Evolutionary conservation across 768 basidiomycete species (phyloP).

Genomic region (Suillus subluteus): DNA sequence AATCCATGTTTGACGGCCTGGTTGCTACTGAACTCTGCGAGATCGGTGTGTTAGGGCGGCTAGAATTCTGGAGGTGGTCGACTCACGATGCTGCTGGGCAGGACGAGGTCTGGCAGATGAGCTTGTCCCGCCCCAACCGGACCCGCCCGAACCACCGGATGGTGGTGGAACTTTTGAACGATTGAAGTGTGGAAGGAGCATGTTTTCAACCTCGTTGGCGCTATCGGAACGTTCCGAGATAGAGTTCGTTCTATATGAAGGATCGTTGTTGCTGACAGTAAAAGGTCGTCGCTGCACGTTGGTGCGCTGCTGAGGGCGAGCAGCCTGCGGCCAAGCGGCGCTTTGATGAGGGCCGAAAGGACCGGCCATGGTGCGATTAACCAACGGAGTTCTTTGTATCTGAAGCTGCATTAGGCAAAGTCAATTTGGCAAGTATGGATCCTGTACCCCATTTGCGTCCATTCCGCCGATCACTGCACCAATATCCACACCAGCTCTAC

Average conservation of each 20-base stretch:
- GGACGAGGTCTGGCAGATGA: conserved; percentile 27
- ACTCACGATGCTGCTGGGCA: conserved; percentile 33
- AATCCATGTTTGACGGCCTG: conserved; percentile 48
- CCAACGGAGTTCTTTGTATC: conserved; percentile 74
- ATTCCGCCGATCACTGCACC: conserved; percentile 65
- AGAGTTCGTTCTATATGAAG: conserved; percentile 47
- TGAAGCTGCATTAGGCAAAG: conserved; percentile 30
- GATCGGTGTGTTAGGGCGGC: neutral
- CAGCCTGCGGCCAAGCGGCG: conserved; percentile 34
- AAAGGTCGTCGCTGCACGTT: conserved; percentile 48
- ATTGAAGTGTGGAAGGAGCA: conserved; percentile 44
- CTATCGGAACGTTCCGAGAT: conserved; percentile 67
- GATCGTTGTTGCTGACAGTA: conserved; percentile 37
- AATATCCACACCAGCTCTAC: conserved; percentile 44
- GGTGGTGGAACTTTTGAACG: conserved; percentile 24
- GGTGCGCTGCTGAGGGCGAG: conserved; percentile 23
- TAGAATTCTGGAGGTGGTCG: neutral
- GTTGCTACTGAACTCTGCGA: conserved; percentile 44
- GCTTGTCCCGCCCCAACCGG: conserved; percentile 42
- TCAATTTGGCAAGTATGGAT: neutral
- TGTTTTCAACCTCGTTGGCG: conserved; percentile 71
- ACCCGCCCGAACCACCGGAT: conserved; percentile 37
- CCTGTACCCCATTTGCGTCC: conserved; percentile 61
- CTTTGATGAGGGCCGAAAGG: conserved; percentile 37
- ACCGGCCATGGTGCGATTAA: conserved; percentile 47